Percentiles rank a stretch among this genome's conserved stretches.
Evolutionary conservation across 2,329 filamentous ascomycete species (phyloP).

Genomic region (Arachnopeziza araneosa): DNA sequence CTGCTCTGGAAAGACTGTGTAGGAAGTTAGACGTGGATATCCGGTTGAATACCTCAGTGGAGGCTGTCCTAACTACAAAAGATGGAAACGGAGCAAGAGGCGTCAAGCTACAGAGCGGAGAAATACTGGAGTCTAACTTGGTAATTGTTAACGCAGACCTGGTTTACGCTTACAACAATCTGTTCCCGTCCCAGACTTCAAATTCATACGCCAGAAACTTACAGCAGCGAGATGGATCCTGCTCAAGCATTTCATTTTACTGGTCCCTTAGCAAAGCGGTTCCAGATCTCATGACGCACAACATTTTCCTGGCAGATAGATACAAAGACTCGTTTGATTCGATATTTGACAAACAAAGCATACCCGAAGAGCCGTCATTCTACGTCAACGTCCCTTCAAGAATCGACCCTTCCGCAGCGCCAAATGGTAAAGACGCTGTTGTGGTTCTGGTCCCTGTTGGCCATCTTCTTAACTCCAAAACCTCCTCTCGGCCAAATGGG

Average conservation of each 20-base stretch:
- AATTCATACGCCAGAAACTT: conserved; percentile 35
- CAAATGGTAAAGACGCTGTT: conserved; percentile 56
- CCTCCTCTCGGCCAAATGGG: conserved; percentile 22
- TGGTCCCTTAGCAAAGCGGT: conserved; percentile 60
- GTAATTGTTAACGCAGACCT: conserved; percentile 70
- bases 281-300: conserved; percentile 62
- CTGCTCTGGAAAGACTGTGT: conserved; percentile 58
- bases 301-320: conserved; percentile 71
- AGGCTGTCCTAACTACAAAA: conserved; percentile 45
- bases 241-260: conserved; percentile 72
- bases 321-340: conserved; percentile 70
- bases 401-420: conserved; percentile 62
- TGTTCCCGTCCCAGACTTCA: conserved; percentile 39
- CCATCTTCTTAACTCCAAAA: conserved; percentile 51
- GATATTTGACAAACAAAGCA: conserved; percentile 64
- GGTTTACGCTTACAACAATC: conserved; percentile 67
- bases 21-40: conserved; percentile 57
- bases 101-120: conserved; percentile 52
- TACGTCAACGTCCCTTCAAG: conserved; percentile 72
- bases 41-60: conserved; percentile 52
- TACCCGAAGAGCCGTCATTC: conserved; percentile 66
- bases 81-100: conserved; percentile 51
- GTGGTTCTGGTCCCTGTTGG: conserved; percentile 69
- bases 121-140: conserved; percentile 55
- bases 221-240: conserved; percentile 51